These are phyloP conservation scores for Cadophora sp. DNA, from an alignment of 2,329 filamentous ascomycete genomes.

Conservation along the genomic window DNA sequence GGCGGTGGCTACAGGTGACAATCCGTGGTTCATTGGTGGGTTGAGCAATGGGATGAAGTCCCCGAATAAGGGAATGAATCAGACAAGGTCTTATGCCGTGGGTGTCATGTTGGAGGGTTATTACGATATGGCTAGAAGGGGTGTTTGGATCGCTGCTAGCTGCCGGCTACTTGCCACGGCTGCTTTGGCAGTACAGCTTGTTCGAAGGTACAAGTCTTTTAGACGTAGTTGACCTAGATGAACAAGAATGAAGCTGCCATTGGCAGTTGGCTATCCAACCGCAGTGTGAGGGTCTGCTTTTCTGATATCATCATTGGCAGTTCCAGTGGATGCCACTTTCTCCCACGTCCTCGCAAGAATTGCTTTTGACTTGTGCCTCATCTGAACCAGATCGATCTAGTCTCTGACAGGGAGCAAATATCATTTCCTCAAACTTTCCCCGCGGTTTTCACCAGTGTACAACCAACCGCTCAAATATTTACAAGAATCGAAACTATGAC, in stretches of 20 bases:
- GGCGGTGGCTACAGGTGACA: slow-evolving; percentile 36
- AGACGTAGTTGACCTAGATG: not conserved
- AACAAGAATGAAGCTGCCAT: not conserved
- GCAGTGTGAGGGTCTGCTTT: too few species aligned
- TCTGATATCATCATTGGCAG: too few species aligned
- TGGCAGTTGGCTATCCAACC: too few species aligned
- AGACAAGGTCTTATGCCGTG: slow-evolving; percentile 37
- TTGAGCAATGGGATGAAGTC: slow-evolving; percentile 32
- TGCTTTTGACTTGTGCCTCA: too few species aligned
- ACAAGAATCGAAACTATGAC: not conserved
- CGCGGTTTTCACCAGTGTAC: not conserved
- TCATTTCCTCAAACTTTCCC: too few species aligned
- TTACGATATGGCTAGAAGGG: slow-evolving; percentile 42
- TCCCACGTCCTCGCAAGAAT: too few species aligned
- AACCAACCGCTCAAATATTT: not conserved
- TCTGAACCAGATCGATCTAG: not conserved
- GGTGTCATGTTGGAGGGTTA: slow-evolving; percentile 45
- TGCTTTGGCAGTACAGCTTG: slow-evolving; percentile 18
- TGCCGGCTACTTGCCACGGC: slow-evolving; percentile 30
- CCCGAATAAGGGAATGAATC: slow-evolving; percentile 31
- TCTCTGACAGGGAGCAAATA: too few species aligned
- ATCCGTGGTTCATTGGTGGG: slow-evolving; percentile 36
- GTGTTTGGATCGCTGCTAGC: slow-evolving; percentile 40
- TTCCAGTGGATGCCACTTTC: too few species aligned
- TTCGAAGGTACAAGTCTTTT: slow-evolving; percentile 22